Evolutionary conservation across 73 alveolate genomes (phyloP).

Genomic region (Tetrahymena elliotti): DNA sequence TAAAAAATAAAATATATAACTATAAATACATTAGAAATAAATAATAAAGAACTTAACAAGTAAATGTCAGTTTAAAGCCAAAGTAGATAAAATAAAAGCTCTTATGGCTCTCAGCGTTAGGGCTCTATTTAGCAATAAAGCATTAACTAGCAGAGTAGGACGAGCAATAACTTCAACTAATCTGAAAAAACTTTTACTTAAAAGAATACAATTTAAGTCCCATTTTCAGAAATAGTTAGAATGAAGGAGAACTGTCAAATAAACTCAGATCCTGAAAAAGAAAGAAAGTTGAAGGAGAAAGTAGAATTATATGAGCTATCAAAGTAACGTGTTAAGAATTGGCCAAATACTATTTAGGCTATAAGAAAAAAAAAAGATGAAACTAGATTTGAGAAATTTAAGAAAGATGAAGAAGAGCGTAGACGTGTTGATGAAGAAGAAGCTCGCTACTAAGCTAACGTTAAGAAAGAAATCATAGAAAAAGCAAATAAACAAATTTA

Average conservation of each 20-base stretch:
- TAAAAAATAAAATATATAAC: not conserved
- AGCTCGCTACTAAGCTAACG: conserved; percentile 63
- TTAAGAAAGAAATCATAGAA: conserved; percentile 61
- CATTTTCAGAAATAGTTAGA: not conserved
- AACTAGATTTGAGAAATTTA: conserved; percentile 65
- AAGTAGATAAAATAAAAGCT: not conserved
- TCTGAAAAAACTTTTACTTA: not conserved
- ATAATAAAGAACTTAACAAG: not conserved
- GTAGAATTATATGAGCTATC: conserved; percentile 13
- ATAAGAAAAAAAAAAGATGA: conserved; percentile 72
- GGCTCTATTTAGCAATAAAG: not conserved
- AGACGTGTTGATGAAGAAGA: conserved; percentile 77
- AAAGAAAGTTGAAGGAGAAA: not conserved
- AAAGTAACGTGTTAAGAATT: conserved; percentile 52
- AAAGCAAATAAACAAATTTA: conserved; percentile 74
- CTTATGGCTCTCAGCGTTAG: not conserved
- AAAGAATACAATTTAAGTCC: not conserved
- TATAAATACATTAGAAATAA: not conserved
- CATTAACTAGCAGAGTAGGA: not conserved
- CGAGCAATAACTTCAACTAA: not conserved
- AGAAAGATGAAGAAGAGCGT: conserved; percentile 72
- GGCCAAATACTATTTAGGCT: conserved; percentile 82
- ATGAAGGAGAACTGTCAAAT: not conserved
- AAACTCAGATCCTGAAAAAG: not conserved
- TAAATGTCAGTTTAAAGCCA: not conserved